A percentile compares a stretch with the other conserved stretches of the same genome.
phyloP scores from a whole-genome alignment of 139 green algal genomes.

The Coelastrella sp. region DNA sequence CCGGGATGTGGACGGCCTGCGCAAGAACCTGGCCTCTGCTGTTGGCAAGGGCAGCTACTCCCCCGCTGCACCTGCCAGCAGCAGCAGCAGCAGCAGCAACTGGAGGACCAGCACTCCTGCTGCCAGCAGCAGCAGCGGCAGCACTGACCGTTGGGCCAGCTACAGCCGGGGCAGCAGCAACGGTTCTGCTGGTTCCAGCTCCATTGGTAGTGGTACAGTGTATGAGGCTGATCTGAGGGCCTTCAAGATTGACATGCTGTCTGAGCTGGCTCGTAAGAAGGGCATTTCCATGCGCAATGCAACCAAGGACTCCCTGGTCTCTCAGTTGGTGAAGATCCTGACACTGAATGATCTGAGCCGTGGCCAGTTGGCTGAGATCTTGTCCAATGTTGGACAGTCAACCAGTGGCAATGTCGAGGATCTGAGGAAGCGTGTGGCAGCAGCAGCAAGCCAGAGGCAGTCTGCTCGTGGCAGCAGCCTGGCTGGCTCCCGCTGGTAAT shows the following conservation, averaged over 20 bases:
- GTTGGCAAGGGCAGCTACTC: slow-evolving; percentile 41
- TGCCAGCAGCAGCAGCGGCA: not conserved
- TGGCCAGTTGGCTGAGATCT: slow-evolving; percentile 35
- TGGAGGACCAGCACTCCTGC: slow-evolving; percentile 21
- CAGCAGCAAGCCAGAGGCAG: slow-evolving; percentile 43
- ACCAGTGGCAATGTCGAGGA: slow-evolving; percentile 29
- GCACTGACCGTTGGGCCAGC: slow-evolving; percentile 37
- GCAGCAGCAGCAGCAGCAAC: slow-evolving; percentile 37
- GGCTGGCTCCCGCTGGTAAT: slow-evolving; percentile 1
- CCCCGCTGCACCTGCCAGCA: slow-evolving; percentile 14
- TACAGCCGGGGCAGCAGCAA: slow-evolving; percentile 43
- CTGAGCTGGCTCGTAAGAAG: slow-evolving; percentile 40
- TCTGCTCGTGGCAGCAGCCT: not conserved
- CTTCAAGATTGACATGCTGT: slow-evolving; percentile 37
- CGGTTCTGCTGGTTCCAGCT: not conserved
- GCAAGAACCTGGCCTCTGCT: slow-evolving; percentile 35
- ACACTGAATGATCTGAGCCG: slow-evolving; percentile 35
- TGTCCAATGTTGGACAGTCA: slow-evolving; percentile 15
- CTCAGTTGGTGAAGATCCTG: not conserved
- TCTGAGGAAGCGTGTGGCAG: slow-evolving; percentile 7
- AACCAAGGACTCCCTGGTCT: slow-evolving; percentile 38
- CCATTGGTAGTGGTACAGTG: not conserved
- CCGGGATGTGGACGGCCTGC: slow-evolving; percentile 24
- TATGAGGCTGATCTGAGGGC: slow-evolving; percentile 38
- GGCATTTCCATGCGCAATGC: slow-evolving; percentile 42